Percentiles rank a stretch among this genome's conserved stretches.
Evolutionary conservation across 2,329 filamentous ascomycete species (phyloP).

Genomic region (Hortaea sp.): DNA sequence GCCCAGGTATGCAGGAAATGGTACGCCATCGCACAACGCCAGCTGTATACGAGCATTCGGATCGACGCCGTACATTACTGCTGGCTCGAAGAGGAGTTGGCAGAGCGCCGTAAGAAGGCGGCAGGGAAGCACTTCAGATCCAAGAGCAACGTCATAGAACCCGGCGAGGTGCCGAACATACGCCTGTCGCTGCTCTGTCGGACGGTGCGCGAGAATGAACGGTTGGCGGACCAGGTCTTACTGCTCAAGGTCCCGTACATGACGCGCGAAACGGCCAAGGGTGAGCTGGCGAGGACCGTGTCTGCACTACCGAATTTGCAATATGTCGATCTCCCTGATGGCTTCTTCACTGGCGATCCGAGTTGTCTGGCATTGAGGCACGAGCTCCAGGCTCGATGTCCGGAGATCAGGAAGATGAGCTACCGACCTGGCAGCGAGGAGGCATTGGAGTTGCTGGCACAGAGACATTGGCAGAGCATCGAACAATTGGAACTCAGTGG

Average conservation of each 20-base stretch:
- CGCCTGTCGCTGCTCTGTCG: conserved; percentile 71
- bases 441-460: conserved; percentile 60
- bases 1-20: conserved; percentile 64
- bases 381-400: conserved; percentile 74
- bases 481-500: conserved; percentile 62
- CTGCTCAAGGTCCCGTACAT: conserved; percentile 90
- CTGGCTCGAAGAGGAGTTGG: conserved; percentile 69
- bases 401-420: conserved; percentile 78
- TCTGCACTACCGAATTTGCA: conserved; percentile 74
- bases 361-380: conserved; percentile 66
- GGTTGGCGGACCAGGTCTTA: conserved; percentile 58
- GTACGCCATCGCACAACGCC: conserved; percentile 46
- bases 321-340: conserved; percentile 85
- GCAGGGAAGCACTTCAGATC: conserved; percentile 38
- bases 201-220: conserved; percentile 68
- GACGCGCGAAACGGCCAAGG: conserved; percentile 78
- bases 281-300: conserved; percentile 74
- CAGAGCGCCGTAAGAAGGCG: conserved; percentile 60
- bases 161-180: conserved; percentile 66
- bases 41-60: conserved; percentile 72
- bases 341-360: conserved; percentile 72
- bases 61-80: conserved; percentile 95
- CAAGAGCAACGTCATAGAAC: conserved; percentile 60
- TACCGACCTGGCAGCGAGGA: conserved; percentile 71
- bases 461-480: conserved; percentile 58